Evolutionary conservation across 306 rosid genomes (phyloP).

Genomic region (Lagenaria siceraria): DNA sequence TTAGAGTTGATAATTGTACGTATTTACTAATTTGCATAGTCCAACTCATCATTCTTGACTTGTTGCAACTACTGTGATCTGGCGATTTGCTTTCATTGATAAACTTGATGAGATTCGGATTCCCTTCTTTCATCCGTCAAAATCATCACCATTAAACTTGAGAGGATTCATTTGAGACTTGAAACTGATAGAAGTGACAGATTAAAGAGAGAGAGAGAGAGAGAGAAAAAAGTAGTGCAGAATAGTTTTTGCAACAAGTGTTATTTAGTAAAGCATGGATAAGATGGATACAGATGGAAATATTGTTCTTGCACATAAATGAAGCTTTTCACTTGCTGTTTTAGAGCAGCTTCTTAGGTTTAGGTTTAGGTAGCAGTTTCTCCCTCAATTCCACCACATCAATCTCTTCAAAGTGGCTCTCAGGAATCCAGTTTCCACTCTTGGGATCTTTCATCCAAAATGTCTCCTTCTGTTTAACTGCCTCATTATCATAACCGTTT

Average conservation of each 20-base stretch:
- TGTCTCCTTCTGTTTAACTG: neutral
- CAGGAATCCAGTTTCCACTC: constrained; percentile 60
- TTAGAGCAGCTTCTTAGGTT: neutral
- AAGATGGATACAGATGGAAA: neutral
- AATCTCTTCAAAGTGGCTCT: constrained; percentile 33
- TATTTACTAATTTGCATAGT: neutral
- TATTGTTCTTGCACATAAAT: neutral
- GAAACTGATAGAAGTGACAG: neutral
- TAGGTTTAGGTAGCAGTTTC: constrained; percentile 23
- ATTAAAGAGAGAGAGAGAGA: neutral
- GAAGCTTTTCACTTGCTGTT: neutral
- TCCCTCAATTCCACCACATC: constrained; percentile 39
- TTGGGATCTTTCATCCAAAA: constrained; percentile 66
- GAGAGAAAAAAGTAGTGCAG: neutral
- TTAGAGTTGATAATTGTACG: neutral
- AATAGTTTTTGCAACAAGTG: neutral
- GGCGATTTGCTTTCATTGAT: neutral
- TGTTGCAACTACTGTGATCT: neutral
- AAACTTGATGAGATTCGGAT: neutral
- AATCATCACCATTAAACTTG: neutral
- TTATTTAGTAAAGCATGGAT: neutral
- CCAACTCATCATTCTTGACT: neutral
- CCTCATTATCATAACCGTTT: neutral
- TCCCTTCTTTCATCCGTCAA: neutral
- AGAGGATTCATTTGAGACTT: neutral